Percentiles rank a stretch among this genome's conserved stretches.
Evolutionary conservation across 495 filamentous ascomycete genomes (phyloP).

Genomic region (Penicillium alfredii): DNA sequence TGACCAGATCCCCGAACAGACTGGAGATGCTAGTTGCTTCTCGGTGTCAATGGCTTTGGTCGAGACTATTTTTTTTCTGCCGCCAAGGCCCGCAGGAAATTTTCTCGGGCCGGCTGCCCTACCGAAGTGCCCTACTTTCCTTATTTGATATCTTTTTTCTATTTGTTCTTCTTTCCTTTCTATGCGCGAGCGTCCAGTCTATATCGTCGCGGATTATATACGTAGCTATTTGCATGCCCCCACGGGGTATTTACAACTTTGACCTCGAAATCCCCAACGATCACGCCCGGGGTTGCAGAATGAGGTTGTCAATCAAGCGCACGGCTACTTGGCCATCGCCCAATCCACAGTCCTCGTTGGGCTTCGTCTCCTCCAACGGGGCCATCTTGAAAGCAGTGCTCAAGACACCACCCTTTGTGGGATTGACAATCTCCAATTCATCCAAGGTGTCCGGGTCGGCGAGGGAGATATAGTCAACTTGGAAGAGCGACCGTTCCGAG

Average conservation of each 20-base stretch:
- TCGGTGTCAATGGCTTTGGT: slow-evolving; percentile 6
- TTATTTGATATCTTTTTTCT: no score
- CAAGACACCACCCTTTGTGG: slow-evolving; percentile 66
- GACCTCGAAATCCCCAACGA: not conserved
- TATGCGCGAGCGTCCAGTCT: no score
- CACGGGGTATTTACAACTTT: no score
- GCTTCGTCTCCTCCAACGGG: slow-evolving; percentile 60
- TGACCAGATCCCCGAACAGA: slow-evolving; percentile 4
- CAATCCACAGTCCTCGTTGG: slow-evolving; percentile 62
- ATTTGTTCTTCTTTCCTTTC: no score
- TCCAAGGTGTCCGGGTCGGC: slow-evolving; percentile 75
- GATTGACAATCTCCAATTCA: slow-evolving; percentile 65
- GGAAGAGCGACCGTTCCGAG: slow-evolving; percentile 60
- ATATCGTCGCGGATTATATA: no score
- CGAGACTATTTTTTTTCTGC: slow-evolving; percentile 18
- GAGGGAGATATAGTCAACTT: slow-evolving; percentile 86
- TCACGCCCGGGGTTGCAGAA: slow-evolving; percentile 48
- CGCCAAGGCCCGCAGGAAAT: slow-evolving; percentile 28
- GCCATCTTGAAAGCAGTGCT: slow-evolving; percentile 89
- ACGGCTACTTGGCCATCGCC: slow-evolving; percentile 69
- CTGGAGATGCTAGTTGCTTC: not conserved
- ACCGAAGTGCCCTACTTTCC: slow-evolving; percentile 33
- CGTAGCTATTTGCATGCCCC: not conserved
- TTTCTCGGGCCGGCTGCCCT: slow-evolving; percentile 38
- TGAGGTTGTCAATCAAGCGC: slow-evolving; percentile 90